Base-by-base conservation (phyloP, 2,329 filamentous ascomycete species). In the Diplodia scrobiculata region DNA sequence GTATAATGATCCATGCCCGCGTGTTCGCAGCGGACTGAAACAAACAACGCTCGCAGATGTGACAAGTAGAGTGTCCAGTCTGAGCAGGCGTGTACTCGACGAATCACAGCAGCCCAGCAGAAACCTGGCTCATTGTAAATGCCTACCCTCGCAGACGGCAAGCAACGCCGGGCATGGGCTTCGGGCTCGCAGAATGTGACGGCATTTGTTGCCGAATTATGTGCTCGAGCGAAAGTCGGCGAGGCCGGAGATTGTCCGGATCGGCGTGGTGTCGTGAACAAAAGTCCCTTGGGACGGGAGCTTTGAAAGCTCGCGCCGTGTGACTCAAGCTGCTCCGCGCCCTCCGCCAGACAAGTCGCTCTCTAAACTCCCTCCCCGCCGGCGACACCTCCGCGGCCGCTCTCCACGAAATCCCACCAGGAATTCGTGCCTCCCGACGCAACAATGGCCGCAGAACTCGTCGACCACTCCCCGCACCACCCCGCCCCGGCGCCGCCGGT, bases 401-500 rank as follows among this genome's bases (percentile, higher is more conserved):
- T 32, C 21, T 19, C 36, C 17, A 59, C 54, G 38, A 29, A 45
- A 25, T 14, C 25, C 9, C 19, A 5, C 38, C 3, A n/a, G 2
- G 25, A 19, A 47, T 47, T 59, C 34, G 54, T 32, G 38, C 38
- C 38, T n/a, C 36, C 36, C 9, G 52, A 41, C 52, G 53, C 63
- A 29, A 83, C 83, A 82, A 72, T 79, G 68, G 70, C 76, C 66
- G 76, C 80, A 70, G 82, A 78, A 68, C 72, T 89, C 50, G 82
- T 89, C 69, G 94, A 97, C 76, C 89, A 97, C 79, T 97, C 94
- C 68, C 92, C 93, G 73, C 89, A 90, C 76, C 89, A 97, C 78
- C 91, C 91, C 67, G 85, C 89, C 69, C 89, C 90, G 63, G 88
- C 89, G 34, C 82, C 88, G 63, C 87, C 88, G 41, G 83, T 97